A percentile compares a stretch with the other conserved stretches of the same genome.
Conservation (phyloP, 139 green algal genomes). For the Picochlorum sp. region DNA sequence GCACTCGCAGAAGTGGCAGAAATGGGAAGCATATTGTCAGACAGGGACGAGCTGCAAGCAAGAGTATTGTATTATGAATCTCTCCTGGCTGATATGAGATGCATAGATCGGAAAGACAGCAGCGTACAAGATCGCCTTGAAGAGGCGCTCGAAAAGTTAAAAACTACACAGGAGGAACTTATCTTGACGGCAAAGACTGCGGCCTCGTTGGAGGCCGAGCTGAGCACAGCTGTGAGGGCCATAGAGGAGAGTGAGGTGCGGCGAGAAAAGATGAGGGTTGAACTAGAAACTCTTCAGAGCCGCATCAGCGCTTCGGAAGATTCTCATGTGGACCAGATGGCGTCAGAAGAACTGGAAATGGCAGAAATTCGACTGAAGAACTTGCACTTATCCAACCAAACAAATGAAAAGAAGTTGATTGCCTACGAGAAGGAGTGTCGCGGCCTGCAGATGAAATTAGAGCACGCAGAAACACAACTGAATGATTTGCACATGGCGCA, state of each 20-base stretch:
- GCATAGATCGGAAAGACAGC: not conserved
- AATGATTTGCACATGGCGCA: not conserved
- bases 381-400: constrained; percentile 10
- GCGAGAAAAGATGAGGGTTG: constrained; percentile 3
- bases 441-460: not conserved
- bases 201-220: constrained; percentile 13
- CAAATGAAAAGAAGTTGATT: not conserved
- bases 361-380: constrained; percentile 21
- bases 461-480: not conserved
- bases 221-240: not conserved
- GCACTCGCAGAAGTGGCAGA: constrained; percentile 16
- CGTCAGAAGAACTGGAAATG: constrained; percentile 9
- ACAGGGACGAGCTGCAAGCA: constrained; percentile 19
- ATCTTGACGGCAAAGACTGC: constrained; percentile 18
- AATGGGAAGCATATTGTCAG: constrained; percentile 5
- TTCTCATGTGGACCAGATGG: constrained; percentile 4
- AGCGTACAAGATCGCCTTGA: constrained; percentile 4
- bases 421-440: not conserved
- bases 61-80: constrained; percentile 12
- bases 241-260: constrained; percentile 10
- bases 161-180: constrained; percentile 20
- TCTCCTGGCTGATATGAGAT: constrained; percentile 12
- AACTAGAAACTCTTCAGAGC: not conserved
- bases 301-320: not conserved
- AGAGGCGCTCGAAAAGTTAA: constrained; percentile 20